phyloP scores from a whole-genome alignment of 129 eudicot genomes.

The Glebionis coronaria region DNA sequence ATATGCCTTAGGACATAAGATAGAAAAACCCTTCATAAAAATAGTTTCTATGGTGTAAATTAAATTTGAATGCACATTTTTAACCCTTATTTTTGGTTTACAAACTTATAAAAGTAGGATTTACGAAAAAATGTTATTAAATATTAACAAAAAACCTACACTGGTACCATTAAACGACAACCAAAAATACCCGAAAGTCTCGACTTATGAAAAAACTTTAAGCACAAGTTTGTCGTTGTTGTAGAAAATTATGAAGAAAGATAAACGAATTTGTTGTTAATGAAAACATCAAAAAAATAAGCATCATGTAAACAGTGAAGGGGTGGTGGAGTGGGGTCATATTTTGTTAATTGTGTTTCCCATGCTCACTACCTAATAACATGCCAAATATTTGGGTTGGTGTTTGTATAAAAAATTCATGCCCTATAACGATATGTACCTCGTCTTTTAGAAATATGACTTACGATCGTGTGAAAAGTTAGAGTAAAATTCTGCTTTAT shows the following conservation, averaged over 20 bases:
- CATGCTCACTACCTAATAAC: slow-evolving; percentile 17
- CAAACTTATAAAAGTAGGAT: not conserved
- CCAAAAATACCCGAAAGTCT: slow-evolving; percentile 17
- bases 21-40: no score
- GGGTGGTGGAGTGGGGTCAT: slow-evolving; percentile 23
- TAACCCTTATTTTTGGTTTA: not conserved
- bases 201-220: not conserved
- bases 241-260: slow-evolving; percentile 6
- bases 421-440: no score
- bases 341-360: slow-evolving; percentile 28
- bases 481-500: no score
- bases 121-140: not conserved
- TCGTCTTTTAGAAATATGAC: no score
- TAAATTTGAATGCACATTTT: no score
- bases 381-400: slow-evolving; percentile 8
- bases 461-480: no score
- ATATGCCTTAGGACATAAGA: no score
- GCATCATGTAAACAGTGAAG: slow-evolving; percentile 14
- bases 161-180: slow-evolving; percentile 9
- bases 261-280: slow-evolving; percentile 21
- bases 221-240: slow-evolving; percentile 8
- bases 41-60: no score
- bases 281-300: slow-evolving; percentile 14
- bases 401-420: not conserved
- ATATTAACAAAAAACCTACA: not conserved